Evolutionary conservation across 495 filamentous ascomycete genomes (phyloP).

Genomic region (Aspergillus asperescens): DNA sequence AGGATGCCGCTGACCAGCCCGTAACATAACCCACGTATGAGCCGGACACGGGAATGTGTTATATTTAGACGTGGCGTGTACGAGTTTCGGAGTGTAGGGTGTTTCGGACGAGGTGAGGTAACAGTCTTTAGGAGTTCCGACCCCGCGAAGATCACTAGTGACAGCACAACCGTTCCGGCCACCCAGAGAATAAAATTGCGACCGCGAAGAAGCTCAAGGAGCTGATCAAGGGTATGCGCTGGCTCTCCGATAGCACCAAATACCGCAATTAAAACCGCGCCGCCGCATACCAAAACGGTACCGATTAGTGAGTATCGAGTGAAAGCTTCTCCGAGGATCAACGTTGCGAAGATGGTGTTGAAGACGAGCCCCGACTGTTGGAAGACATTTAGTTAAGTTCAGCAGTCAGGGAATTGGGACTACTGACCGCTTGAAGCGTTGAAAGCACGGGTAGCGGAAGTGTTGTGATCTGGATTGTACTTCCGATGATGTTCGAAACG

Average conservation of each 20-base stretch:
- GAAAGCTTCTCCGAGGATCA: constrained; percentile 92
- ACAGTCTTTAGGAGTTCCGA: constrained; percentile 55
- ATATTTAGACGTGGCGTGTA: constrained; percentile 39
- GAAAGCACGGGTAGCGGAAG: constrained; percentile 92
- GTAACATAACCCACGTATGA: constrained; percentile 83
- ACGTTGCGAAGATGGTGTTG: constrained; percentile 92
- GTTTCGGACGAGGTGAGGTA: constrained; percentile 31
- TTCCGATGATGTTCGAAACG: constrained; percentile 86
- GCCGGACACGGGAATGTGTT: constrained; percentile 53
- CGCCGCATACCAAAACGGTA: constrained; percentile 78
- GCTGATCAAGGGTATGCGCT: constrained; percentile 77
- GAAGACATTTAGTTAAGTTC: constrained; percentile 8
- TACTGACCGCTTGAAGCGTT: constrained; percentile 77
- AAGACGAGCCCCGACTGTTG: constrained; percentile 82
- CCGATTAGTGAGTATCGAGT: constrained; percentile 85
- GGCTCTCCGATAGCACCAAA: constrained; percentile 97
- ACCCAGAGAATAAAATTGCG: constrained; percentile 89
- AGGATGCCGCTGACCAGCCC: constrained; percentile 87
- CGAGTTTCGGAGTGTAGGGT: constrained; percentile 26
- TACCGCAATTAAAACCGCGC: constrained; percentile 82
- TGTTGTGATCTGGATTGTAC: constrained; percentile 95
- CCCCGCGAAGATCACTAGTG: constrained; percentile 58
- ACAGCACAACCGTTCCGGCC: constrained; percentile 65
- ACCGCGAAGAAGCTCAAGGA: constrained; percentile 69
- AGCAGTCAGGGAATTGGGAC: neutral